Conservation (phyloP, 108 stramenopile genomes). For the Cyclotella cryptica region DNA sequence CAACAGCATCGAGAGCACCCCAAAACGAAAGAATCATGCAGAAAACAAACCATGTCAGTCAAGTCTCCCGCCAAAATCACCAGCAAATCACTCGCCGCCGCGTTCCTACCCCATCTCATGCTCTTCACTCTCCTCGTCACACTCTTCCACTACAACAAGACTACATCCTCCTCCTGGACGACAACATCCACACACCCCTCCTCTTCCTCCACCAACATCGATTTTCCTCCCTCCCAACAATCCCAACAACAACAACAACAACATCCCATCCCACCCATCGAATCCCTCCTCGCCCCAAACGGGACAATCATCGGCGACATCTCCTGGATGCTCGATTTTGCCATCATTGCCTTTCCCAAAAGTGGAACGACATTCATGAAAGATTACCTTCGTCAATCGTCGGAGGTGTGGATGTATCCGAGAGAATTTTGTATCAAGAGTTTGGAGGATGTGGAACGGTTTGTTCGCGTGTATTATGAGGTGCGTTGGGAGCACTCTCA, state of each 20-base stretch:
- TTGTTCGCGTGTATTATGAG: conserved; percentile 28
- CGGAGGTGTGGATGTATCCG: conserved; percentile 42
- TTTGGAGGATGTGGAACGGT: conserved; percentile 6
- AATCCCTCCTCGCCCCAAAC: conserved; percentile 16
- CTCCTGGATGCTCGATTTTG: conserved; percentile 67
- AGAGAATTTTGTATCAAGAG: conserved; percentile 46
- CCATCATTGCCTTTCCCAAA: conserved; percentile 85
- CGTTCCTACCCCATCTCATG: neutral
- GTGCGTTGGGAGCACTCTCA: neutral
- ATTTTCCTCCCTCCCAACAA: neutral
- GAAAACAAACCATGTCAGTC: too few species aligned
- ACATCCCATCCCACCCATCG: conserved; percentile 23
- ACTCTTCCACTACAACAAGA: neutral
- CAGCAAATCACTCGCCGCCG: too few species aligned
- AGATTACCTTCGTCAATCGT: conserved; percentile 43
- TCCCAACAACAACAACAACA: too few species aligned
- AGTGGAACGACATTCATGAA: conserved; percentile 76
- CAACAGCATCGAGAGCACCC: too few species aligned
- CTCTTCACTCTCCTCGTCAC: neutral
- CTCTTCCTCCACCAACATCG: neutral
- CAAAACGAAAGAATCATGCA: too few species aligned
- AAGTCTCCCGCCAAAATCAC: too few species aligned
- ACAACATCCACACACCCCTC: too few species aligned
- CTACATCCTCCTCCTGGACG: too few species aligned
- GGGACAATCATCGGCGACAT: conserved; percentile 52